Percentiles rank a stretch among this genome's conserved stretches.
Conservation (phyloP, 2,329 filamentous ascomycete genomes). For the Fusarium poae region DNA sequence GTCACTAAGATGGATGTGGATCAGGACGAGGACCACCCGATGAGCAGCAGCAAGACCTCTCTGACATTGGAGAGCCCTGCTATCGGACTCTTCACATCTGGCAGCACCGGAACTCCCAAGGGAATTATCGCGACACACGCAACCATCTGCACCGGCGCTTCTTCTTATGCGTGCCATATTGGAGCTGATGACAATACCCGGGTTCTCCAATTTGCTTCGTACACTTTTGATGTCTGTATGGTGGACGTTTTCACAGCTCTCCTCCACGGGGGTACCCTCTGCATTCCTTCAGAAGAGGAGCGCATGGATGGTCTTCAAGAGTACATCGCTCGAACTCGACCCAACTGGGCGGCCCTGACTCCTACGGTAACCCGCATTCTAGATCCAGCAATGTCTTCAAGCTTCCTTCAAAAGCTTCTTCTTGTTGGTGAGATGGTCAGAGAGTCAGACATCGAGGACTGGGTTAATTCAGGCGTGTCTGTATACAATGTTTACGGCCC, state of each 20-base stretch:
- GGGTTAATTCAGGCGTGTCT: neutral
- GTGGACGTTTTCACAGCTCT: neutral
- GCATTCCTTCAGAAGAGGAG: neutral
- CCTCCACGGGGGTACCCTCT: neutral
- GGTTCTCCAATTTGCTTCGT: neutral
- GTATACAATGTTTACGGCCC: slow-evolving; percentile 2
- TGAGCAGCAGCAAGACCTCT: neutral
- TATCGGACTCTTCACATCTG: neutral
- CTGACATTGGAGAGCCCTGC: neutral
- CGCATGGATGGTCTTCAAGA: neutral
- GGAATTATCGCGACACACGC: neutral
- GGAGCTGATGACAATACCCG: neutral
- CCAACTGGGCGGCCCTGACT: slow-evolving; percentile 1
- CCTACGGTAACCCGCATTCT: neutral
- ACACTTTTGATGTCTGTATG: neutral
- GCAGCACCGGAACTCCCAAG: neutral
- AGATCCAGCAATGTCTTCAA: neutral
- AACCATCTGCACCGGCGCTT: neutral
- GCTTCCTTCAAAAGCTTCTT: neutral
- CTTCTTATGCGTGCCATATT: neutral
- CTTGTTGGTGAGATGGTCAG: neutral
- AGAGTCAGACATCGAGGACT: slow-evolving; percentile 1
- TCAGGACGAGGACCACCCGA: neutral
- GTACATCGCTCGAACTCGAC: neutral
- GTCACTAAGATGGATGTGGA: neutral